Evolutionary conservation across 225 moss, liverwort and hornwort species (phyloP).

Genomic region (Takakia lepidozioides): DNA sequence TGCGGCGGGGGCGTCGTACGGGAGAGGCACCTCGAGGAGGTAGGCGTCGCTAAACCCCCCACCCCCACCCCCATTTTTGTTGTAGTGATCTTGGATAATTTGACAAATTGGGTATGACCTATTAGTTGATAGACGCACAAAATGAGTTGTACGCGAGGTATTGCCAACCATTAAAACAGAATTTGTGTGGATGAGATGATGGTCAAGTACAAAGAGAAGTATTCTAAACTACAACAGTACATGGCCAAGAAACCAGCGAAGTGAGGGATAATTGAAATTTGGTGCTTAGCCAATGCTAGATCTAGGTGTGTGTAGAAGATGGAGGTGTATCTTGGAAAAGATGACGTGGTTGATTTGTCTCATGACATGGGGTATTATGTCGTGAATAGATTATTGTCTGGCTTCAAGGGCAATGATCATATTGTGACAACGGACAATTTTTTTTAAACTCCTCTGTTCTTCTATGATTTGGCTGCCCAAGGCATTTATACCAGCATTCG

Average conservation of each 20-base stretch:
- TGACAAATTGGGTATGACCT: too few relatives aligned
- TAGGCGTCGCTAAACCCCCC: too few relatives aligned
- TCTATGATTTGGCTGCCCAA: too few relatives aligned
- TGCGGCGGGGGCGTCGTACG: too few relatives aligned
- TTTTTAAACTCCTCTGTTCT: neutral
- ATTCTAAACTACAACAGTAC: too few relatives aligned
- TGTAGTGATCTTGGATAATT: too few relatives aligned
- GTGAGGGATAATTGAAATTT: neutral
- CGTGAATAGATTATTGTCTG: neutral
- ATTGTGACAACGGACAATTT: slow-evolving; percentile 1
- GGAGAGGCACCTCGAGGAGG: too few relatives aligned
- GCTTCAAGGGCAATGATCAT: too few relatives aligned
- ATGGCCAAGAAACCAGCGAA: neutral
- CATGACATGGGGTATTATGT: neutral
- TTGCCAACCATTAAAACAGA: neutral
- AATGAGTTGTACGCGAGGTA: neutral
- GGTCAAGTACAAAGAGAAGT: too few relatives aligned
- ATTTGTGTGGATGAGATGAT: too few relatives aligned
- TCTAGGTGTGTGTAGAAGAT: neutral
- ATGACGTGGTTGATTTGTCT: neutral
- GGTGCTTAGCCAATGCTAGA: neutral
- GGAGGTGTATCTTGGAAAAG: neutral
- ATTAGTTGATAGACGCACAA: neutral
- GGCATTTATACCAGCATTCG: too few relatives aligned
- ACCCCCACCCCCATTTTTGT: too few relatives aligned